These are phyloP conservation scores for Phytophthora idaei DNA, from an alignment of 352 stramenopile species.

Conservation along the genomic window DNA sequence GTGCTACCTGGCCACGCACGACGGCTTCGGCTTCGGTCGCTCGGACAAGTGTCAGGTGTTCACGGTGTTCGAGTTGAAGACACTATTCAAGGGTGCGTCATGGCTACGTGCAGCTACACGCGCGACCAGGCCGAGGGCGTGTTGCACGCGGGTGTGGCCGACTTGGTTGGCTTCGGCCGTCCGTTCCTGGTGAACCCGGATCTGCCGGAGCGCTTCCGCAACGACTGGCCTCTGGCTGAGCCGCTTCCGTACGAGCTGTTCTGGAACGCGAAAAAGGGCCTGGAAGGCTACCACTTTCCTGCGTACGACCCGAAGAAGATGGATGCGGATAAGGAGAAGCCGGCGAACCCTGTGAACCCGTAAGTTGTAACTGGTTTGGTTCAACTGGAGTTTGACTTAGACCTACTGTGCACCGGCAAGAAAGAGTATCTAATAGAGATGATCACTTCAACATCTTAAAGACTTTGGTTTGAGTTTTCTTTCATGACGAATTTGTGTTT, in stretches of 20 bases:
- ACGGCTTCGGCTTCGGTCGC: slow-evolving; percentile 41
- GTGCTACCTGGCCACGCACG: slow-evolving; percentile 44
- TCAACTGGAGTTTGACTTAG: neutral
- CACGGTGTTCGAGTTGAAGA: slow-evolving; percentile 38
- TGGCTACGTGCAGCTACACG: slow-evolving; percentile 43
- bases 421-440: neutral
- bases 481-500: too few species aligned
- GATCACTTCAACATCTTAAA: neutral
- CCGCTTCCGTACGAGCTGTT: slow-evolving; percentile 24
- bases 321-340: slow-evolving; percentile 4
- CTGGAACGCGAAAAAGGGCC: slow-evolving; percentile 23
- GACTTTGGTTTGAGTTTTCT: neutral
- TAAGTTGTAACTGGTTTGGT: neutral
- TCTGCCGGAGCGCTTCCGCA: slow-evolving; percentile 35
- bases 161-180: slow-evolving; percentile 40
- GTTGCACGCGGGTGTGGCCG: slow-evolving; percentile 34
- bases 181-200: slow-evolving; percentile 47
- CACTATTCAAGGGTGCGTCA: slow-evolving; percentile 31
- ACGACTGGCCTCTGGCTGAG: slow-evolving; percentile 25
- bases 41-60: slow-evolving; percentile 37
- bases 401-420: neutral
- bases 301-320: slow-evolving; percentile 22
- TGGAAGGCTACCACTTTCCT: slow-evolving; percentile 25
- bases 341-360: slow-evolving; percentile 9
- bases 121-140: slow-evolving; percentile 42